Base-by-base conservation (phyloP, 2,329 filamentous ascomycete species). In the Alternaria brassicae region DNA sequence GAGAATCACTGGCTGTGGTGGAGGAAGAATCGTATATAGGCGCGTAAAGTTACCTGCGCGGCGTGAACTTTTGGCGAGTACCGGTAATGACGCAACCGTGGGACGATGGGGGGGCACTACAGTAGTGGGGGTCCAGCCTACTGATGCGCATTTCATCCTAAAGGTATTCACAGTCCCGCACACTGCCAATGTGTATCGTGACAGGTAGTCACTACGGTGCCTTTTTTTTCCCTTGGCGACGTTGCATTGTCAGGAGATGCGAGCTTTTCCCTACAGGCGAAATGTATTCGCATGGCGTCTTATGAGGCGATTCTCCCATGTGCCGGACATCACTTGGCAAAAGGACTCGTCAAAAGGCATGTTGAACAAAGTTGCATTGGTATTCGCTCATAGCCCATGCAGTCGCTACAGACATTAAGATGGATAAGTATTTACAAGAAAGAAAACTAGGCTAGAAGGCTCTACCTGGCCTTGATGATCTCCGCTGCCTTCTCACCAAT, bases 401-500 rank as follows among this genome's bases (percentile, higher is more conserved):
- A 10, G 17, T 15, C 15, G 34, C 48, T 39, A 3, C 19, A 54
- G 34, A 28, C 9, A 42, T 41, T 27, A 51, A 50, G n/a, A 41
- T 28, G 47, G n/a, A 12, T 50, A 28, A 19, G 6, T 54, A 59
- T 56, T 4, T 59, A 59, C 52, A 49, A 55, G 44, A 49, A 56
- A 12, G 19, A 1, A 39, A 30, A 6, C 3, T 1, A 37, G 19
- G 19, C 13, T 3, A 12, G 9, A n/a, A 21, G 23, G 8, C 25
- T 51, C 44, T 61, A 47, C 53, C 69, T 72, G 3, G 50, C 50
- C 62, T 73, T 74, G 56, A 76, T 72, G 2, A 75, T 61, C 63
- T 71, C 74, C 12, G 73, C 72, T 44, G 73, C 74, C 66, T 74
- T 77, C 68, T 76, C 74, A 13, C 66, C 72, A 49, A 77, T 63